These are phyloP conservation scores for Maudiozyma turicensis DNA, from an alignment of 805 yeast species.

Conservation along the genomic window DNA sequence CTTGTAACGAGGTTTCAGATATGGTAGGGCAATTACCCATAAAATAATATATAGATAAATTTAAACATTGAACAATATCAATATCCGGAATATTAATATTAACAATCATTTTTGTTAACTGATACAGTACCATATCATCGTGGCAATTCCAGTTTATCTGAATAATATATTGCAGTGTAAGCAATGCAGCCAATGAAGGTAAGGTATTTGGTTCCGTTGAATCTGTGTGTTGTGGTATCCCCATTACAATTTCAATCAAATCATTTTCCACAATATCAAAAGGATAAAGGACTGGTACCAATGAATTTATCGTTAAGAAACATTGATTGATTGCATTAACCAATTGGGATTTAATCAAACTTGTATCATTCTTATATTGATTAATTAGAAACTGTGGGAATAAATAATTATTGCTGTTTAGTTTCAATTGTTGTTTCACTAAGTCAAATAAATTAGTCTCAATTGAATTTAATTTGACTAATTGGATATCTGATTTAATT, in stretches of 20 bases:
- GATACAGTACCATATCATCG: constrained; percentile 19
- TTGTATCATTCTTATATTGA: constrained; percentile 9
- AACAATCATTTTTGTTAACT: constrained; percentile 18
- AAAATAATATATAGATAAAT: constrained; percentile 19
- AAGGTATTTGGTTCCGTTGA: constrained; percentile 5
- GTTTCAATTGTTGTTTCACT: constrained; percentile 10
- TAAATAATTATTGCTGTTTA: constrained; percentile 10
- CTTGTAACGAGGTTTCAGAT: neutral
- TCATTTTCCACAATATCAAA: constrained; percentile 8
- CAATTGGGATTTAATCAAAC: constrained; percentile 5
- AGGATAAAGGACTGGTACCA: constrained; percentile 21
- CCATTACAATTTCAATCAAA: constrained; percentile 3
- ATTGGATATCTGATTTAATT: neutral
- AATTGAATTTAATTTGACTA: neutral
- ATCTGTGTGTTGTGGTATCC: constrained; percentile 1
- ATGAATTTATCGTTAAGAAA: constrained; percentile 12
- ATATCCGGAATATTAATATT: constrained; percentile 7
- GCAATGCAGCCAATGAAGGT: neutral
- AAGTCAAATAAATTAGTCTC: constrained; percentile 4
- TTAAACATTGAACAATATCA: constrained; percentile 15
- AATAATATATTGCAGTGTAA: constrained; percentile 17
- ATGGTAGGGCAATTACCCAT: constrained; percentile 12
- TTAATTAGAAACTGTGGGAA: constrained; percentile 16
- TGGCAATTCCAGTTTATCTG: constrained; percentile 26
- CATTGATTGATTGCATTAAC: constrained; percentile 9